Conservation (phyloP, 305 asterid genomes). For the Lippia alba region DNA sequence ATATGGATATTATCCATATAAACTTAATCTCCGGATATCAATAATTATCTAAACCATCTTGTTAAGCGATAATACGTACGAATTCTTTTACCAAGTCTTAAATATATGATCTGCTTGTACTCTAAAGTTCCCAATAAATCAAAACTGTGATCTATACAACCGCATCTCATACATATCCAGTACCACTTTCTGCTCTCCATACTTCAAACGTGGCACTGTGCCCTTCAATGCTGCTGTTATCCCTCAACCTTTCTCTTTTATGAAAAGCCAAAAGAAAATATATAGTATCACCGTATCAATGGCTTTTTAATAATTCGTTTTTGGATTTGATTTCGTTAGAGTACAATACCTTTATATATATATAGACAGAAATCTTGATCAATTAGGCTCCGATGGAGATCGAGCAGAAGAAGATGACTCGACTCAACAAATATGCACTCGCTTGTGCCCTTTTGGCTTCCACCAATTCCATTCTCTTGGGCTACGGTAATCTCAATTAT, state of each 20-base stretch:
- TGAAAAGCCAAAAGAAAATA: not conserved
- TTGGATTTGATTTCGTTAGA: not conserved
- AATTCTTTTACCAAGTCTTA: too few species aligned
- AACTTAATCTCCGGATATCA: too few species aligned
- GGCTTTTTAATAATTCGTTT: not conserved
- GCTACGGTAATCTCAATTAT: constrained; percentile 56
- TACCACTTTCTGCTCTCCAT: not conserved
- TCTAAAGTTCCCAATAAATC: too few species aligned
- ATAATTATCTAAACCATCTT: too few species aligned
- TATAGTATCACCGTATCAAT: not conserved
- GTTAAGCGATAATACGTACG: too few species aligned
- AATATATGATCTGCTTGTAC: too few species aligned
- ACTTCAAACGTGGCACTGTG: constrained; percentile 33
- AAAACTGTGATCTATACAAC: not conserved
- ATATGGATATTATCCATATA: too few species aligned
- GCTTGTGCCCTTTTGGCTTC: constrained; percentile 82
- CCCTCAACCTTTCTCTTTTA: not conserved
- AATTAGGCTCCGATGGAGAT: constrained; percentile 25
- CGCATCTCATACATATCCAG: not conserved
- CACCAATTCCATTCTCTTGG: constrained; percentile 80
- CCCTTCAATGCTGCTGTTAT: constrained; percentile 16
- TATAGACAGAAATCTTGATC: not conserved
- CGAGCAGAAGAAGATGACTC: constrained; percentile 32
- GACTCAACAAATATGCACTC: constrained; percentile 63
- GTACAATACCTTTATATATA: not conserved